A percentile compares a stretch with the other conserved stretches of the same genome.
phyloP scores from a whole-genome alignment of 2,329 filamentous ascomycete genomes.

The Colletotrichum tofieldiae region DNA sequence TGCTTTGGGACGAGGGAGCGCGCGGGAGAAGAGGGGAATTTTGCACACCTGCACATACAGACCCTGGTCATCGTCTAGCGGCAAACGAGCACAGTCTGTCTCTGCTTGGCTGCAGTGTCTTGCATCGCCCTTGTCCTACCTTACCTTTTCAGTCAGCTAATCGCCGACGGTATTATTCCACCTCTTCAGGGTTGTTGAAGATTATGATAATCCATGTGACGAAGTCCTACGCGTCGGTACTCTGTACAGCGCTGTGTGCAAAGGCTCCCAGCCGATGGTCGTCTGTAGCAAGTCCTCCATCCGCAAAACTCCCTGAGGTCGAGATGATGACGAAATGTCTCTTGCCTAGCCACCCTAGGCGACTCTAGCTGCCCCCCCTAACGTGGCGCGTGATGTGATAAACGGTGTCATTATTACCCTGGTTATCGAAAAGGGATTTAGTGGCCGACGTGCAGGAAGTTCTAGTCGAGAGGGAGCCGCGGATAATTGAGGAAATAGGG shows the following conservation, averaged over 20 bases:
- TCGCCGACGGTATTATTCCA: slow-evolving; percentile 15
- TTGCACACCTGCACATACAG: not conserved
- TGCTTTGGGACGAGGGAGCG: slow-evolving; percentile 34
- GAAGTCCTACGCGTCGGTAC: slow-evolving; percentile 9
- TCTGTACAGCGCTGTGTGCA: slow-evolving; percentile 18
- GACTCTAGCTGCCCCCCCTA: slow-evolving; percentile 1
- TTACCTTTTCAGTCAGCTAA: slow-evolving; percentile 40
- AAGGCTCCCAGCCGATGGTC: not conserved
- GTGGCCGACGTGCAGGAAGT: slow-evolving; percentile 34
- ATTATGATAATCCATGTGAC: slow-evolving; percentile 20
- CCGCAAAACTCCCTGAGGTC: not conserved
- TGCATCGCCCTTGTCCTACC: slow-evolving; percentile 39
- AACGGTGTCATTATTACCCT: slow-evolving; percentile 15
- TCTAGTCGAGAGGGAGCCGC: slow-evolving; percentile 41
- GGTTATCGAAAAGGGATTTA: slow-evolving; percentile 19
- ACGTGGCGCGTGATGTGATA: slow-evolving; percentile 36
- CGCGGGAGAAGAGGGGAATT: not conserved
- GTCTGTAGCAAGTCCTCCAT: slow-evolving; percentile 1
- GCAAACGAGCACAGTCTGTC: slow-evolving; percentile 20
- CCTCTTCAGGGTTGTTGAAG: slow-evolving; percentile 24
- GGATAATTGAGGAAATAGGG: slow-evolving; percentile 39
- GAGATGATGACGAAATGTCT: slow-evolving; percentile 38
- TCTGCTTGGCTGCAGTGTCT: slow-evolving; percentile 44
- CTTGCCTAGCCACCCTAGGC: slow-evolving; percentile 29
- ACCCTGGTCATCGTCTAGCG: slow-evolving; percentile 25